Conservation (phyloP, 352 stramenopile genomes). For the Globisporangium yorkense region DNA sequence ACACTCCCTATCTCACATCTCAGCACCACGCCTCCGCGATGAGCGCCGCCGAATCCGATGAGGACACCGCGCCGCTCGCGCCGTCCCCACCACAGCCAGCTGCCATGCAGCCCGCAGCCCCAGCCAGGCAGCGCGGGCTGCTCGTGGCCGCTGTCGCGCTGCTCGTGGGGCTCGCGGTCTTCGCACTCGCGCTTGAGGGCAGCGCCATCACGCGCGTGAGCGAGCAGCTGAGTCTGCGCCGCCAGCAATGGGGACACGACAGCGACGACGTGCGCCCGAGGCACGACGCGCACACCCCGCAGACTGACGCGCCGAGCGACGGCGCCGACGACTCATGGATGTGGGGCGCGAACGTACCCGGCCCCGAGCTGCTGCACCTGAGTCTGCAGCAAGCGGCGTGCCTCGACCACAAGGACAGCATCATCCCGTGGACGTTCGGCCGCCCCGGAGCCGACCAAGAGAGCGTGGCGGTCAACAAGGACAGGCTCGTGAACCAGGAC, state of each 20-base stretch:
- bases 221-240: not conserved
- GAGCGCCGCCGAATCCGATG: too few relatives aligned
- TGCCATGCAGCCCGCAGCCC: not conserved
- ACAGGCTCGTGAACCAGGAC: constrained; percentile 18
- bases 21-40: too few relatives aligned
- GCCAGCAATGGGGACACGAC: not conserved
- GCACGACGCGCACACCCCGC: too few relatives aligned
- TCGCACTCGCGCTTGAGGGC: constrained; percentile 1
- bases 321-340: too few relatives aligned
- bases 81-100: too few relatives aligned
- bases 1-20: too few relatives aligned
- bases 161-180: not conserved
- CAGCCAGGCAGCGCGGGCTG: not conserved
- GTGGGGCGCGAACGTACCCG: too few relatives aligned
- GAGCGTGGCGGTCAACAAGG: constrained; percentile 10
- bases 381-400: constrained; percentile 29
- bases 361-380: constrained; percentile 35
- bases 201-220: not conserved
- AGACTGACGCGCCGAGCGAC: too few relatives aligned
- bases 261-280: not conserved
- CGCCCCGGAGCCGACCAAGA: too few relatives aligned
- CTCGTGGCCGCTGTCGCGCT: not conserved
- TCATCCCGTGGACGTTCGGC: constrained; percentile 20
- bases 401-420: constrained; percentile 19
- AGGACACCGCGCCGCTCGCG: not conserved